Base-by-base conservation (phyloP, 345 rosid species). In the Schrenkiella parvula region DNA sequence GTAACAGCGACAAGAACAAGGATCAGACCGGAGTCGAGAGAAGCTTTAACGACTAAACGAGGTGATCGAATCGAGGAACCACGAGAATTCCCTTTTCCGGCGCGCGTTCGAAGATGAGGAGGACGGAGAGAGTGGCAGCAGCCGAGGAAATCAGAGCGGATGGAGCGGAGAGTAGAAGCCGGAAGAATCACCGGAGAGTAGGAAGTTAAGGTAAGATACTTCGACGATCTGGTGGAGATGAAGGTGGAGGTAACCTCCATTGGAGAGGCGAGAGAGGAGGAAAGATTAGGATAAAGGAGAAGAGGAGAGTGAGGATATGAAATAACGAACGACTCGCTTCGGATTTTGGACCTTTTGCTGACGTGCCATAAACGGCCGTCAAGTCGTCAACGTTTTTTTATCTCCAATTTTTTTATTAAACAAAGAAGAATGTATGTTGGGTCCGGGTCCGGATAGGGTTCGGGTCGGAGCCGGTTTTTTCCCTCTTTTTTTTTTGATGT, bases 1-100 rank as follows among this genome's bases (percentile, higher is more conserved):
- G 88, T 80, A 6, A 86, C 86, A 57, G 90, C 89, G 1, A 85
- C 88, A 21, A 82, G 80, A n/a, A 85, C 53, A 25, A 87, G 73
- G 53, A 78, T 69, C 35, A 83, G 70, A 67, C 80, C 78, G 22
- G 89, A 59, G 56, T 71, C 77, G 7, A 84, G 2, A 46, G 96
- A 89, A 54, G 93, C 90, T 61, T 68, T 76, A 68, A 80, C 74
- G 17, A 78, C 51, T 34, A 88, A 77, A 38, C 75, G 73, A 23
- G 83, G 74, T 60, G 88, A 73, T 8, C 59, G 79, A 74, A 39
- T 17, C 1, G 35, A 78, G 18, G 31, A 71, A 61, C 63, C 60
- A 28, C 64, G 15, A 31, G 73, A 54, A 15, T 64, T 78, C 28
- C 70, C 75, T 73, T 57, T 71, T 22, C 67, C 74, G 11, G 60